Percentiles rank a stretch among this genome's conserved stretches.
Evolutionary conservation across 305 asterid species (phyloP).

Genomic region (Rubia peregrina): DNA sequence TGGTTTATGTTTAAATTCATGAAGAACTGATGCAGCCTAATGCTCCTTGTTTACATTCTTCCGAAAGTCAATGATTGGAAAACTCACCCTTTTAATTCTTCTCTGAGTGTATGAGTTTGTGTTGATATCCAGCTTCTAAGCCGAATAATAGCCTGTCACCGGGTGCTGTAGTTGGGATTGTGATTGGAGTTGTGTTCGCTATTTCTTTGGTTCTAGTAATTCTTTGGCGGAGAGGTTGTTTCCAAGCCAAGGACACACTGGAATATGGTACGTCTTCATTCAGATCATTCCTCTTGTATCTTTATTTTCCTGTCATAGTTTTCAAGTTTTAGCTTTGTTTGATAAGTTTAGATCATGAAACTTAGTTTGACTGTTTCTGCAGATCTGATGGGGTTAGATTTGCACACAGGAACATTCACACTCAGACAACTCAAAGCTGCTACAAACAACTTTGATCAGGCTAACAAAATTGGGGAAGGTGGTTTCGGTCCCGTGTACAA

Average conservation of each 20-base stretch:
- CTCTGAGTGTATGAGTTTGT: background rate
- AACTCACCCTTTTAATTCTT: background rate
- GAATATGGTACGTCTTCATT: no score
- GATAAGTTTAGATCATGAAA: no score
- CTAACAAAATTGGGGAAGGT: conserved; percentile 14
- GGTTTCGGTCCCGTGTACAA: conserved; percentile 13
- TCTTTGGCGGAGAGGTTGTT: conserved; percentile 43
- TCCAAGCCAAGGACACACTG: conserved; percentile 14
- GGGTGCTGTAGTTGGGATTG: conserved; percentile 40
- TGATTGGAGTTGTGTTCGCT: conserved; percentile 21
- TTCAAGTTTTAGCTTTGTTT: no score
- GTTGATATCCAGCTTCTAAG: background rate
- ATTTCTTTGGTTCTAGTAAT: conserved; percentile 25
- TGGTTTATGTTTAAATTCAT: no score
- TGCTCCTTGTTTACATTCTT: background rate
- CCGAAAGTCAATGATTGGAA: background rate
- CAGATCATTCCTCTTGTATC: no score
- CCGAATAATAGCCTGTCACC: conserved; percentile 16
- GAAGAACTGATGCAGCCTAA: no score
- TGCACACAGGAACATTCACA: conserved; percentile 11
- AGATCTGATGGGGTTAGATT: background rate
- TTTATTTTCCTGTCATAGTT: no score
- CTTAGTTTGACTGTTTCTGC: background rate
- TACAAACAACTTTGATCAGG: conserved; percentile 8
- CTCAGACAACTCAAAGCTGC: conserved; percentile 8